Conservation (phyloP, 2,329 filamentous ascomycete genomes). For the Talaromyces marneffei region DNA sequence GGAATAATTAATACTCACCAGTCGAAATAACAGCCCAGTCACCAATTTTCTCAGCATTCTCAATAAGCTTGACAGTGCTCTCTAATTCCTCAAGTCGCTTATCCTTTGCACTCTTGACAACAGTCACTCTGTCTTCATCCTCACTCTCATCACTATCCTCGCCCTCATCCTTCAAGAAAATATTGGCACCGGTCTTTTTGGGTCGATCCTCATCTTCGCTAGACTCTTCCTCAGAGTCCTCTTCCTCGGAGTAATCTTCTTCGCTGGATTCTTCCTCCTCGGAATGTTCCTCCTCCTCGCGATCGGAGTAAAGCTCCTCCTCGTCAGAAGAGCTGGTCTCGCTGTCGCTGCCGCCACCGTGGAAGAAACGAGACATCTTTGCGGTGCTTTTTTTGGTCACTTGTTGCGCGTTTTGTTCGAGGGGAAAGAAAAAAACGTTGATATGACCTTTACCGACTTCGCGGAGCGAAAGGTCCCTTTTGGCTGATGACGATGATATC, state of each 20-base stretch:
- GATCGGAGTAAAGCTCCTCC: slow-evolving; percentile 84
- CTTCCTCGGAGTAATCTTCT: slow-evolving; percentile 51
- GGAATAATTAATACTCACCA: slow-evolving; percentile 54
- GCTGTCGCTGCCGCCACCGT: slow-evolving; percentile 89
- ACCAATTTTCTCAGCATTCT: slow-evolving; percentile 95
- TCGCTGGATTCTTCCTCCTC: slow-evolving; percentile 47
- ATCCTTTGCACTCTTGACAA: slow-evolving; percentile 97
- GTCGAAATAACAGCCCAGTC: slow-evolving; percentile 92
- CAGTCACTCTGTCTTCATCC: slow-evolving; percentile 76
- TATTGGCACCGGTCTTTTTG: slow-evolving; percentile 64
- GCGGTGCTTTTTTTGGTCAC: neutral
- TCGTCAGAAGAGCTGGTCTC: slow-evolving; percentile 90
- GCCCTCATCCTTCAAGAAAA: slow-evolving; percentile 74
- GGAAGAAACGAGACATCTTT: slow-evolving; percentile 92
- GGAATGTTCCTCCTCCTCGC: slow-evolving; percentile 59
- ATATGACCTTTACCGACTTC: slow-evolving; percentile 4
- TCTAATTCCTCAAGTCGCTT: slow-evolving; percentile 95
- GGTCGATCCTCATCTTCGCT: slow-evolving; percentile 50
- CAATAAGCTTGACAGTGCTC: slow-evolving; percentile 79
- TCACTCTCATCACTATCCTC: slow-evolving; percentile 71
- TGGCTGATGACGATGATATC: slow-evolving; percentile 17
- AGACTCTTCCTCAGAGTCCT: slow-evolving; percentile 47
- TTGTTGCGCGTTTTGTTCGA: slow-evolving; percentile 7
- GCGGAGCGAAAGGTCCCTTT: slow-evolving; percentile 21
- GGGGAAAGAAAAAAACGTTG: slow-evolving; percentile 10